phyloP scores from a whole-genome alignment of 1,284 basidiomycete species.

The Pseudozyma sp. region DNA sequence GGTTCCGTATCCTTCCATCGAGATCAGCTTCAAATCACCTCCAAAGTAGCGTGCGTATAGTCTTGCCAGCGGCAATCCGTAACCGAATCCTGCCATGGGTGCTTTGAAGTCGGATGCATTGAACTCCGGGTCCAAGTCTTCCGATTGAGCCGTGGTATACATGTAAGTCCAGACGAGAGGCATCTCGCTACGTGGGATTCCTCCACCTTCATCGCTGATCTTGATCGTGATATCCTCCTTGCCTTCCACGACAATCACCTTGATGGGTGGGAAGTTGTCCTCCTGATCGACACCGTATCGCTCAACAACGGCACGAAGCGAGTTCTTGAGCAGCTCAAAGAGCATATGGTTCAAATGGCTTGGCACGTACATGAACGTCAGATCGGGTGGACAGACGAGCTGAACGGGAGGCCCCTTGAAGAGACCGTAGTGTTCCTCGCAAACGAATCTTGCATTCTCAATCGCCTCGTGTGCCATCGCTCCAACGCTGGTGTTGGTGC shows the following conservation, averaged over 20 bases:
- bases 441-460: slow-evolving; percentile 97
- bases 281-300: slow-evolving; percentile 86
- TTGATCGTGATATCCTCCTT: slow-evolving; percentile 95
- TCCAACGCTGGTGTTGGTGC: slow-evolving; percentile 79
- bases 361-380: slow-evolving; percentile 94
- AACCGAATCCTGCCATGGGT: slow-evolving; percentile 92
- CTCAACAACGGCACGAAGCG: slow-evolving; percentile 94
- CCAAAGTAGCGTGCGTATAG: slow-evolving; percentile 92
- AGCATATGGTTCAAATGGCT: slow-evolving; percentile 89
- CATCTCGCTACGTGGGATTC: slow-evolving; percentile 89
- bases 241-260: slow-evolving; percentile 90
- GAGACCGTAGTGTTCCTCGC: slow-evolving; percentile 89
- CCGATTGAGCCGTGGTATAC: slow-evolving; percentile 95
- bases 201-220: slow-evolving; percentile 95
- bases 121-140: slow-evolving; percentile 85
- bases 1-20: slow-evolving; percentile 83
- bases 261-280: slow-evolving; percentile 89
- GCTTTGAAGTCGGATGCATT: slow-evolving; percentile 94
- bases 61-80: slow-evolving; percentile 89
- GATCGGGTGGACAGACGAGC: slow-evolving; percentile 88
- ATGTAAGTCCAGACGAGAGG: slow-evolving; percentile 98
- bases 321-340: slow-evolving; percentile 99
- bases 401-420: slow-evolving; percentile 97
- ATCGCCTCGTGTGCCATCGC: slow-evolving; percentile 84
- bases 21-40: slow-evolving; percentile 93